These are phyloP conservation scores for Logfia minima DNA, from an alignment of 129 eudicot species.

Conservation along the genomic window DNA sequence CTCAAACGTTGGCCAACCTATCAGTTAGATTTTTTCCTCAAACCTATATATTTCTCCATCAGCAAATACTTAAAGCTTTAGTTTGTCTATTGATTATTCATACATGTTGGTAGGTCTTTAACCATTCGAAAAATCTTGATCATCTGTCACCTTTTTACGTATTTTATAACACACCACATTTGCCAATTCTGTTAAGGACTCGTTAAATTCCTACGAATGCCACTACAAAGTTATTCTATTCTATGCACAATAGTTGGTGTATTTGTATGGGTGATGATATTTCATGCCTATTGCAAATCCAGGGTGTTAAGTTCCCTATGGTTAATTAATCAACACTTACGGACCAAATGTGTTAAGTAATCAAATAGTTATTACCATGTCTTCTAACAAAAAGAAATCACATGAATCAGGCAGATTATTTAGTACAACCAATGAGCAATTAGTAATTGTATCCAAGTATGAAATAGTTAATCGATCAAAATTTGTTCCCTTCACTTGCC, in stretches of 20 bases:
- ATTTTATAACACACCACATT: background rate
- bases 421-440: background rate
- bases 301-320: background rate
- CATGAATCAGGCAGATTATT: background rate
- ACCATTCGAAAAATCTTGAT: background rate
- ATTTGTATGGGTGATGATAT: background rate
- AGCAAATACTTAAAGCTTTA: background rate
- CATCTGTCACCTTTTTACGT: background rate
- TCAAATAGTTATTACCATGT: conserved; percentile 10
- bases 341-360: conserved; percentile 6
- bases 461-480: conserved; percentile 26
- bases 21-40: background rate
- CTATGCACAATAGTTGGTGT: too few species aligned
- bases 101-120: background rate
- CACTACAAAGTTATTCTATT: background rate
- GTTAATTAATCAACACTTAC: background rate
- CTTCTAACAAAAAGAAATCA: background rate
- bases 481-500: conserved; percentile 18
- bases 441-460: conserved; percentile 8
- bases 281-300: background rate
- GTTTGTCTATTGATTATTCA: background rate
- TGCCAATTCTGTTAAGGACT: background rate
- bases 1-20: background rate
- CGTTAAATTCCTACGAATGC: background rate
- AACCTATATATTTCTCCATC: background rate